phyloP scores from a whole-genome alignment of 768 basidiomycete species.

The Daedaleopsis nitida region DNA sequence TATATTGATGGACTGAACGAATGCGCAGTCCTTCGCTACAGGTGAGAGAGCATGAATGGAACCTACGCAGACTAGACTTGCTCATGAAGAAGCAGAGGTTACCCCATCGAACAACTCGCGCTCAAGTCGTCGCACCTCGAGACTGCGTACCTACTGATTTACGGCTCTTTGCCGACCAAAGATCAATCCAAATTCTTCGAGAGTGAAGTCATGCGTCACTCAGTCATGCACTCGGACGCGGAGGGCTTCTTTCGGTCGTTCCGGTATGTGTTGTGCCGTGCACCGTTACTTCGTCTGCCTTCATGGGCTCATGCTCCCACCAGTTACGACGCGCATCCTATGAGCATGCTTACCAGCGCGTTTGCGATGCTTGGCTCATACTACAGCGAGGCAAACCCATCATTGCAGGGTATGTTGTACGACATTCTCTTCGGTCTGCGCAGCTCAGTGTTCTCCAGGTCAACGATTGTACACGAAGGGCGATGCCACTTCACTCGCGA shows the following conservation, averaged over 20 bases:
- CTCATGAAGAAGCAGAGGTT: constrained; percentile 55
- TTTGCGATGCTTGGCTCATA: constrained; percentile 89
- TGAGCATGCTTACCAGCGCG: constrained; percentile 86
- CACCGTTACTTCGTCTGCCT: neutral
- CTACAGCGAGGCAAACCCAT: constrained; percentile 87
- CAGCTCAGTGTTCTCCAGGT: constrained; percentile 40
- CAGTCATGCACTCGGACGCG: constrained; percentile 44
- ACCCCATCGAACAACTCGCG: constrained; percentile 91
- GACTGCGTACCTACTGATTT: constrained; percentile 84
- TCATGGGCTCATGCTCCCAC: neutral
- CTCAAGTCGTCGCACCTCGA: constrained; percentile 80
- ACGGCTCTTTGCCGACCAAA: constrained; percentile 74
- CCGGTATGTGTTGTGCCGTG: constrained; percentile 32
- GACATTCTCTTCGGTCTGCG: neutral
- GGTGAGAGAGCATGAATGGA: constrained; percentile 40
- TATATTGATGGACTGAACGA: neutral
- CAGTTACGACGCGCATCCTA: constrained; percentile 90
- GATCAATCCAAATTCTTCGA: constrained; percentile 66
- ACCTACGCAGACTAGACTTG: no score
- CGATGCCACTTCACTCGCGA: constrained; percentile 62
- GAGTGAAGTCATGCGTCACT: constrained; percentile 78
- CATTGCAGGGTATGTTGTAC: constrained; percentile 62
- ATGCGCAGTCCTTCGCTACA: constrained; percentile 64
- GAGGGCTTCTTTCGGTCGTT: constrained; percentile 46
- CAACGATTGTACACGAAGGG: constrained; percentile 79